phyloP scores from a whole-genome alignment of 352 stramenopile genomes.

The Phytophthora meadii region DNA sequence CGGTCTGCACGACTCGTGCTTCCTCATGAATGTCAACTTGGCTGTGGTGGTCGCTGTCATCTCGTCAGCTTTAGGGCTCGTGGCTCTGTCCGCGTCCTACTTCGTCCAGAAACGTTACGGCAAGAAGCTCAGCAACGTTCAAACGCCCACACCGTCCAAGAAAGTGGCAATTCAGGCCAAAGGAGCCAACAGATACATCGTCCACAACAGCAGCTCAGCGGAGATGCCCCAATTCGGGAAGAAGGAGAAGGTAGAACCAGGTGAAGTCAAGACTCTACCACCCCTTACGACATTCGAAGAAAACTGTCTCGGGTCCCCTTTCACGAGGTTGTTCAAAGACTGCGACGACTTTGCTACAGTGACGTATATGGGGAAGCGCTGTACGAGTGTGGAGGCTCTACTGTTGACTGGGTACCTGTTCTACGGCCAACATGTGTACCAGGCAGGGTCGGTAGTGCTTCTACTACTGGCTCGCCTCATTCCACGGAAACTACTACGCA shows the following conservation, averaged over 20 bases:
- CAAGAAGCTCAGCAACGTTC: conserved; percentile 6
- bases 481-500: conserved; percentile 20
- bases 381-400: conserved; percentile 26
- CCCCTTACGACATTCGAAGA: conserved; percentile 26
- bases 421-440: conserved; percentile 28
- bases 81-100: conserved; percentile 12
- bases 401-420: conserved; percentile 29
- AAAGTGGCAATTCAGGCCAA: conserved; percentile 25
- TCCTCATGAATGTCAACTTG: conserved; percentile 34
- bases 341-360: conserved; percentile 31
- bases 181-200: conserved; percentile 18
- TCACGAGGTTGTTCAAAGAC: conserved; percentile 28
- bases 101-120: conserved; percentile 30
- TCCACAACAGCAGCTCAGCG: conserved; percentile 8
- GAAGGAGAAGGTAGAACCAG: neutral
- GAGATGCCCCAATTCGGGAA: neutral
- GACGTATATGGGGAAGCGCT: conserved; percentile 25
- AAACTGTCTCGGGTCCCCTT: conserved; percentile 24
- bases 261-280: neutral
- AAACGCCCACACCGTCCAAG: conserved; percentile 2
- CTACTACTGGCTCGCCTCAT: conserved; percentile 21
- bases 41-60: conserved; percentile 18
- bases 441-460: conserved; percentile 20
- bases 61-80: conserved; percentile 9
- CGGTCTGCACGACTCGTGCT: conserved; percentile 35